A percentile compares a stretch with the other conserved stretches of the same genome.
Evolutionary conservation across 2,329 filamentous ascomycete genomes (phyloP).

Genomic region (Pseudogymnoascus sp.): DNA sequence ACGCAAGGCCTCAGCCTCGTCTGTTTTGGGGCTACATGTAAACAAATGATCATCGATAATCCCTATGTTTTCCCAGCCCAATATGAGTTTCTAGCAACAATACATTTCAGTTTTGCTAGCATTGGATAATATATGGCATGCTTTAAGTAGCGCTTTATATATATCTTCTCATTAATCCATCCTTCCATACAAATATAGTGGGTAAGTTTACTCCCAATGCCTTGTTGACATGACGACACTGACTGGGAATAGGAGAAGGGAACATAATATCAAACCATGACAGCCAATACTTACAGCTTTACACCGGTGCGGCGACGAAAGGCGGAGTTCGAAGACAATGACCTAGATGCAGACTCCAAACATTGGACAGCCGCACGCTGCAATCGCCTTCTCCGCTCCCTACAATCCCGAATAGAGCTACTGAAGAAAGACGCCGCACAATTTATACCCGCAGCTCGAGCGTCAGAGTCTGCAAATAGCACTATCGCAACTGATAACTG

Average conservation of each 20-base stretch:
- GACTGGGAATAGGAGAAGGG: background rate
- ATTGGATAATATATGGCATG: conserved; percentile 4
- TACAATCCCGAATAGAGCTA: conserved; percentile 35
- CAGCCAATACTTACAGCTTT: conserved; percentile 17
- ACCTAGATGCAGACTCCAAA: conserved; percentile 19
- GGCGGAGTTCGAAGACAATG: conserved; percentile 17
- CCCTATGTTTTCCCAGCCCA: background rate
- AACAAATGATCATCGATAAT: conserved; percentile 4
- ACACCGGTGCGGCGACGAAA: conserved; percentile 24
- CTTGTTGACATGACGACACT: background rate
- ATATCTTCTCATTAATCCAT: background rate
- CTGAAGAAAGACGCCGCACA: conserved; percentile 30
- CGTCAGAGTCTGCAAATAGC: background rate
- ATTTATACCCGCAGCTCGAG: conserved; percentile 14
- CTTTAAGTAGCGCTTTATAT: conserved; percentile 8
- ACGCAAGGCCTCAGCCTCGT: background rate
- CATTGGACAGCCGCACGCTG: conserved; percentile 37
- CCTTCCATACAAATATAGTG: background rate
- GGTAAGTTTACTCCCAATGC: background rate
- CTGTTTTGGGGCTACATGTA: background rate
- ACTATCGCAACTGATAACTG: background rate
- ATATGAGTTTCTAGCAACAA: conserved; percentile 2
- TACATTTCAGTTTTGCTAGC: conserved; percentile 1
- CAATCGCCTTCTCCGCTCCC: conserved; percentile 35
- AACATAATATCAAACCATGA: background rate